Evolutionary conservation across 2,329 filamentous ascomycete species (phyloP).

Genomic region (Diaporthe aspalathi): DNA sequence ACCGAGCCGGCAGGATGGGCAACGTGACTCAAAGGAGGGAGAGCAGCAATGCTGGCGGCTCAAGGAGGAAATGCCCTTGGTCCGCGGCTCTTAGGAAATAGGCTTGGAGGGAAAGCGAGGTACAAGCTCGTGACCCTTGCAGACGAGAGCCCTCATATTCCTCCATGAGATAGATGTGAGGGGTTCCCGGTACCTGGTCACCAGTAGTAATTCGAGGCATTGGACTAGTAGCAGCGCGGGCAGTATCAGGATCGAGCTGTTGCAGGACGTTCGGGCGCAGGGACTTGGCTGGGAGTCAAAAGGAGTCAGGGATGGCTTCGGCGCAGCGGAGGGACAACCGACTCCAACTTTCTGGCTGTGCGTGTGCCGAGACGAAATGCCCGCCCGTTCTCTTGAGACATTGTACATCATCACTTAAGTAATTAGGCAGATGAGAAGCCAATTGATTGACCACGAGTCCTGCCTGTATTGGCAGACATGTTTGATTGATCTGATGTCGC

Average conservation of each 20-base stretch:
- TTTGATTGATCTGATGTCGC: background rate
- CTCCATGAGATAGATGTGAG: slow-evolving; percentile 4
- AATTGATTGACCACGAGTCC: background rate
- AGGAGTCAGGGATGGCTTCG: slow-evolving; percentile 34
- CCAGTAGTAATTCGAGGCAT: background rate
- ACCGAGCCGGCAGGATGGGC: slow-evolving; percentile 6
- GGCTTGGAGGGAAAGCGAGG: slow-evolving; percentile 6
- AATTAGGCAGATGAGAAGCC: background rate
- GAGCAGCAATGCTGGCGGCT: background rate
- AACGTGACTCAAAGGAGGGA: slow-evolving; percentile 29
- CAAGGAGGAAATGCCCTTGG: slow-evolving; percentile 37
- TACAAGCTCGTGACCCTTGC: slow-evolving; percentile 19
- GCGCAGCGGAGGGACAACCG: slow-evolving; percentile 35
- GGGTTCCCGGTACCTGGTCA: background rate
- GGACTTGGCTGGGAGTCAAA: slow-evolving; percentile 26
- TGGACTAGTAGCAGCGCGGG: background rate
- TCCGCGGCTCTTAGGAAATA: slow-evolving; percentile 34
- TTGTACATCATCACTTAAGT: background rate
- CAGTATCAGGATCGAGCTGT: background rate
- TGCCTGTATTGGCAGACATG: background rate
- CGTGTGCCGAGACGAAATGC: background rate
- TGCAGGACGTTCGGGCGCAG: slow-evolving; percentile 33
- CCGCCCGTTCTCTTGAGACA: background rate
- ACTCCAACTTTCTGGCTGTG: background rate
- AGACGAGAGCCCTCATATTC: background rate